phyloP scores from a whole-genome alignment of 2,329 filamentous ascomycete genomes.

The Rutstroemia sp. region DNA sequence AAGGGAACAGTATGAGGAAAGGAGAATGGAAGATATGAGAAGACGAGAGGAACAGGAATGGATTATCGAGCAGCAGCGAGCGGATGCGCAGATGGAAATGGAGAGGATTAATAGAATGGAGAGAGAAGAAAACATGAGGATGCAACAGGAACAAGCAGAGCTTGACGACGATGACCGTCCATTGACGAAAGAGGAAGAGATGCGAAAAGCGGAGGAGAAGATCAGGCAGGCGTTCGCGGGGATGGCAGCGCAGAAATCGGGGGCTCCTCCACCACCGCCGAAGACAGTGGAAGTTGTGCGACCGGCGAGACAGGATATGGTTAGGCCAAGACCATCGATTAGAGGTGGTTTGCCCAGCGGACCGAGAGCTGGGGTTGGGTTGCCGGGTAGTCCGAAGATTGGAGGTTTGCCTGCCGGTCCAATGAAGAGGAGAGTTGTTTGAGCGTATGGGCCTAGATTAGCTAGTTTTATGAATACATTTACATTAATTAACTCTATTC shows the following conservation, averaged over 20 bases:
- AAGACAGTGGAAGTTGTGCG: not conserved
- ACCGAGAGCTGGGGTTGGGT: slow-evolving; percentile 1
- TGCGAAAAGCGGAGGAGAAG: slow-evolving; percentile 14
- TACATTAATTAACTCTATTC: no score
- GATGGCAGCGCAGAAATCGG: slow-evolving; percentile 10
- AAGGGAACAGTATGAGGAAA: not conserved
- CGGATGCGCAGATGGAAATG: slow-evolving; percentile 2
- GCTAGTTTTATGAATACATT: not conserved
- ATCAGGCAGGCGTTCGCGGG: slow-evolving; percentile 13
- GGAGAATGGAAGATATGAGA: not conserved
- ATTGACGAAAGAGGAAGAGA: slow-evolving; percentile 13
- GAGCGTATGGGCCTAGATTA: not conserved
- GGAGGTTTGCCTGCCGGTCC: slow-evolving; percentile 5
- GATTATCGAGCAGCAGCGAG: not conserved
- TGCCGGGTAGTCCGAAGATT: not conserved
- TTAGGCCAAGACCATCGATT: slow-evolving; percentile 1
- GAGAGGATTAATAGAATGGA: slow-evolving; percentile 3
- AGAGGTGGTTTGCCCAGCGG: slow-evolving; percentile 5
- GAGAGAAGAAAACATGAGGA: not conserved
- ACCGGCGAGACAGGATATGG: not conserved
- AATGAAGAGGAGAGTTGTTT: not conserved
- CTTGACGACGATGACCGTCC: slow-evolving; percentile 3
- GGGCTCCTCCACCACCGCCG: not conserved
- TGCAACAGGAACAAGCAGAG: not conserved
- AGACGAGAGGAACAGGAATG: slow-evolving; percentile 2